These are phyloP conservation scores for Diutina mesorugosa DNA, from an alignment of 1,139 yeast species.

Conservation along the genomic window DNA sequence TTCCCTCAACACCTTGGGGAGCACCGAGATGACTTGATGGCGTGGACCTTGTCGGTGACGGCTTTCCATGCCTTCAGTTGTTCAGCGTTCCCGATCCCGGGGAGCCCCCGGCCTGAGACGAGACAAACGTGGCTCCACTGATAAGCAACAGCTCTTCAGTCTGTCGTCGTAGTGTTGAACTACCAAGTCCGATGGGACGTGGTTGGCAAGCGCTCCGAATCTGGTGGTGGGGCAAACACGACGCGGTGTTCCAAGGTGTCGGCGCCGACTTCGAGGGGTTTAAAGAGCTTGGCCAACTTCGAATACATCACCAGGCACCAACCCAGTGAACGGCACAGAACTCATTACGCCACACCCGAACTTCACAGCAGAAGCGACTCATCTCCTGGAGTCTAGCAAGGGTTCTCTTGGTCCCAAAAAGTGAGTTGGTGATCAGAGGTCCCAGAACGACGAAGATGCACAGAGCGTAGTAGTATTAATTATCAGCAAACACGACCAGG, in stretches of 20 bases:
- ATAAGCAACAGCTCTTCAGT: constrained; percentile 17
- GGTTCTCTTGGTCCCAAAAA: constrained; percentile 73
- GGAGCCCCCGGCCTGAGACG: constrained; percentile 22
- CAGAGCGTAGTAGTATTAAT: constrained; percentile 83
- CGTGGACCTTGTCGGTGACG: constrained; percentile 36
- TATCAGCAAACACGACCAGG: constrained; percentile 74
- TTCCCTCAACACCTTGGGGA: constrained; percentile 14
- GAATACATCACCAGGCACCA: constrained; percentile 92
- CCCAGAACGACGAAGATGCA: constrained; percentile 84
- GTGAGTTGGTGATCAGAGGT: constrained; percentile 64
- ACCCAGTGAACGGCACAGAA: constrained; percentile 68
- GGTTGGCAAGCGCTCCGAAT: constrained; percentile 3
- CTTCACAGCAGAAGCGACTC: constrained; percentile 63
- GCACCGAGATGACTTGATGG: constrained; percentile 22
- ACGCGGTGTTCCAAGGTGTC: constrained; percentile 2
- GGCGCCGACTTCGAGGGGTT: constrained; percentile 5
- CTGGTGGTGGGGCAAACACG: constrained; percentile 5
- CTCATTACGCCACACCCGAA: constrained; percentile 84
- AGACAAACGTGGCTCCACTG: constrained; percentile 19
- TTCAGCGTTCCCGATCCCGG: constrained; percentile 39
- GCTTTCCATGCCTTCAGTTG: constrained; percentile 41
- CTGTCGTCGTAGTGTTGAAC: constrained; percentile 20
- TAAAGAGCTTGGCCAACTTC: constrained; percentile 79
- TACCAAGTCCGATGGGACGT: constrained; percentile 10
- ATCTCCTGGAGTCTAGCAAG: constrained; percentile 61